Percentiles rank a stretch among this genome's conserved stretches.
These are phyloP conservation scores for Fusarium coffeatum DNA, from an alignment of 2,329 filamentous ascomycete genomes.

Conservation along the genomic window DNA sequence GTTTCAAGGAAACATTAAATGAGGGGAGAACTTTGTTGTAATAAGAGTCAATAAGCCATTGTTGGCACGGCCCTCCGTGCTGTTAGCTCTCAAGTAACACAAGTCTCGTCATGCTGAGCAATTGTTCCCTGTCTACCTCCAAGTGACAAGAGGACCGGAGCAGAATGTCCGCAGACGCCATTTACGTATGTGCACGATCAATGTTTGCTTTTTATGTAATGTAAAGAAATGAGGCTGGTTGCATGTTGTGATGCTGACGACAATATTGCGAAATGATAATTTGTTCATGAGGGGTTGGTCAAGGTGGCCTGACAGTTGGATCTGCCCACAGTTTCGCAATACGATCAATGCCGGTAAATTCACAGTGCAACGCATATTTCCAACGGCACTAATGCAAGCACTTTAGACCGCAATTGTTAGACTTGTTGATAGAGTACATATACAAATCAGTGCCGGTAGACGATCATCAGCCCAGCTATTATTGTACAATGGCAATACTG, in stretches of 20 bases:
- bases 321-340: neutral
- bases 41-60: too few species aligned
- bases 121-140: neutral
- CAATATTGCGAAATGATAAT: neutral
- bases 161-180: neutral
- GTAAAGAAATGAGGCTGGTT: neutral
- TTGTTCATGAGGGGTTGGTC: neutral
- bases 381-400: neutral
- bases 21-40: too few species aligned
- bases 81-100: neutral
- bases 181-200: constrained; percentile 3
- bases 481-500: too few species aligned
- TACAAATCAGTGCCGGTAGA: neutral
- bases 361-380: neutral
- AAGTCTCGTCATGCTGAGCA: neutral
- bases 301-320: too few species aligned
- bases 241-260: constrained; percentile 3
- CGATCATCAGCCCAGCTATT: neutral
- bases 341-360: rapidly evolving
- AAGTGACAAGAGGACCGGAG: neutral
- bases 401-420: neutral
- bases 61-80: too few species aligned
- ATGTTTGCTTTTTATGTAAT: neutral
- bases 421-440: too few species aligned
- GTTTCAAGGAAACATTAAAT: too few species aligned